Conservation (phyloP, 2,329 filamentous ascomycete species). For the Lasiodiplodia sp. region DNA sequence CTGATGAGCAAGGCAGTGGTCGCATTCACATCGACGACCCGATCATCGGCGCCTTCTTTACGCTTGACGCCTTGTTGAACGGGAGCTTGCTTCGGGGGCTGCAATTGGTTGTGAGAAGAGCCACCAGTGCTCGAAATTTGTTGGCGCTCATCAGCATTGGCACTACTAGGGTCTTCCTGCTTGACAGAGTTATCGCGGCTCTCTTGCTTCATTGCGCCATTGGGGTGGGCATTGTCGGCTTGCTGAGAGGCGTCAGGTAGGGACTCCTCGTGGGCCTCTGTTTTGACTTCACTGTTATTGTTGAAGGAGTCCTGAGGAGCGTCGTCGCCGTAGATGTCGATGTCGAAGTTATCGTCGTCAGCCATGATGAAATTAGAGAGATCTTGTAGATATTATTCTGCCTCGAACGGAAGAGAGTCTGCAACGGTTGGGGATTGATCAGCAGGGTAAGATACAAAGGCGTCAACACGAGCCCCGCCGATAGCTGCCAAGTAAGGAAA, state of each 20-base stretch:
- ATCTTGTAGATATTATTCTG: constrained; percentile 48
- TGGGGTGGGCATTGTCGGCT: constrained; percentile 33
- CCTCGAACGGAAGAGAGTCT: constrained; percentile 47
- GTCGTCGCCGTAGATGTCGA: constrained; percentile 73
- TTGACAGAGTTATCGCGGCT: constrained; percentile 32
- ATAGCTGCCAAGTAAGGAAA: constrained; percentile 14
- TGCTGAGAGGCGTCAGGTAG: constrained; percentile 31
- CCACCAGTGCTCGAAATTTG: constrained; percentile 54
- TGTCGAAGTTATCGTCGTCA: constrained; percentile 74
- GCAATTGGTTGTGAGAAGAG: constrained; percentile 46
- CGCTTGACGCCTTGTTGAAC: constrained; percentile 67
- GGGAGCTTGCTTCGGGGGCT: constrained; percentile 51
- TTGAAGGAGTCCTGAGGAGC: constrained; percentile 40
- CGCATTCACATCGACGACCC: constrained; percentile 65
- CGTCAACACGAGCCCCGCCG: neutral
- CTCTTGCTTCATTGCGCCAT: constrained; percentile 37
- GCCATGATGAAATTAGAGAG: constrained; percentile 46
- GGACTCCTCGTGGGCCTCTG: constrained; percentile 39
- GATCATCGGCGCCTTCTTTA: constrained; percentile 63
- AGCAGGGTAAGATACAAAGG: constrained; percentile 37
- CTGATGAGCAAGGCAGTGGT: constrained; percentile 81
- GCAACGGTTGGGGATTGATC: constrained; percentile 42
- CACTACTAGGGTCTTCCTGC: constrained; percentile 36
- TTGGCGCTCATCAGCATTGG: constrained; percentile 45
- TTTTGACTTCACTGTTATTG: constrained; percentile 34